phyloP scores from a whole-genome alignment of 2,329 filamentous ascomycete genomes.

The Clonostachys rosea region DNA sequence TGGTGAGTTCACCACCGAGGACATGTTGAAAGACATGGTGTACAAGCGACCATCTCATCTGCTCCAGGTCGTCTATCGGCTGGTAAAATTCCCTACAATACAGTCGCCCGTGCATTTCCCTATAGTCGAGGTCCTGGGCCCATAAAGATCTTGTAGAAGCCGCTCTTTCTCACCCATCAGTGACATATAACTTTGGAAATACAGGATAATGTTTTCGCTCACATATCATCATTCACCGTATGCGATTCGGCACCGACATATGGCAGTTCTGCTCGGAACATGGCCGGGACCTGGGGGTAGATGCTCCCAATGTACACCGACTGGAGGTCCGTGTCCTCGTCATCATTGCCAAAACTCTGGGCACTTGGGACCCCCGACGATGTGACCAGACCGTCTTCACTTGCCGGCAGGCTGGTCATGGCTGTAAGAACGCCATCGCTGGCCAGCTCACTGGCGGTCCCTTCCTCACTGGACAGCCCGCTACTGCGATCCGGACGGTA shows the following conservation, averaged over 20 bases:
- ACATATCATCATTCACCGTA: conserved; percentile 26
- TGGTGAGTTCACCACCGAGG: conserved; percentile 37
- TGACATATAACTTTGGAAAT: too few species aligned
- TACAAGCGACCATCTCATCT: conserved; percentile 55
- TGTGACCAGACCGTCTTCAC: conserved; percentile 3
- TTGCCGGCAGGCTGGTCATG: conserved; percentile 28
- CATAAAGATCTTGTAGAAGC: conserved; percentile 44
- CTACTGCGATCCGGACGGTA: conserved; percentile 4
- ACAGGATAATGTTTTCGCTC: conserved; percentile 15
- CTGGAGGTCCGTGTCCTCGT: conserved; percentile 28
- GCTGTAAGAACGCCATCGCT: conserved; percentile 5
- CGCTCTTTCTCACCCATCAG: conserved; percentile 15
- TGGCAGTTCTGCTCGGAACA: conserved; percentile 26
- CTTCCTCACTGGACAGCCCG: conserved; percentile 25
- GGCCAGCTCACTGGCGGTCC: conserved; percentile 20
- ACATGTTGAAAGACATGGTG: conserved; percentile 58
- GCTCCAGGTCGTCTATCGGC: conserved; percentile 63
- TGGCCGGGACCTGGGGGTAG: conserved; percentile 26
- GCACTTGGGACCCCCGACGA: conserved; percentile 2
- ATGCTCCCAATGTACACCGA: conserved; percentile 36
- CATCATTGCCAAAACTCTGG: conserved; percentile 11
- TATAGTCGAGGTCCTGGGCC: conserved; percentile 47
- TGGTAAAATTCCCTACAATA: conserved; percentile 61
- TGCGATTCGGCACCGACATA: conserved; percentile 17
- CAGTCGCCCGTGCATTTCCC: conserved; percentile 57